A percentile compares a stretch with the other conserved stretches of the same genome.
phyloP scores from a whole-genome alignment of 164 flowering plant genomes.

The Magnolia kwangsiensis region DNA sequence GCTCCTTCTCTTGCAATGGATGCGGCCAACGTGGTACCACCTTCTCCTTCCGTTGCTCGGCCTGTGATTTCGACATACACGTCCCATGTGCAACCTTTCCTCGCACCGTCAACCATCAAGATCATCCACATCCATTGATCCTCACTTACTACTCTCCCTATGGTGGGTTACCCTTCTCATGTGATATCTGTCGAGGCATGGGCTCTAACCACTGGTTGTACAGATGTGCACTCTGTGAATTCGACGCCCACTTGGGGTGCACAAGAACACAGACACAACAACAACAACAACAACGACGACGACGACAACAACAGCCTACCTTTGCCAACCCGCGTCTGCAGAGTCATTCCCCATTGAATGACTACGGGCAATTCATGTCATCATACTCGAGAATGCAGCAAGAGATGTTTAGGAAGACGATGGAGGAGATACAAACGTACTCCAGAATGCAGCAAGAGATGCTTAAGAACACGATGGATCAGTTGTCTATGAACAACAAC shows the following conservation, averaged over 20 bases:
- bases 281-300: not conserved
- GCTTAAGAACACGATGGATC: too few species aligned
- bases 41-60: conserved; percentile 4
- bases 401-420: not conserved
- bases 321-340: not conserved
- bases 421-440: not conserved
- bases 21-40: not conserved
- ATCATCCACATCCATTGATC: conserved; percentile 4
- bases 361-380: not conserved
- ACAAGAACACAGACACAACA: not conserved
- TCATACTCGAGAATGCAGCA: not conserved
- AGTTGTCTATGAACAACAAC: too few species aligned
- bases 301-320: not conserved
- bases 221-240: conserved; percentile 27
- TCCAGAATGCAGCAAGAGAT: not conserved
- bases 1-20: conserved; percentile 6
- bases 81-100: conserved; percentile 1
- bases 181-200: conserved; percentile 24
- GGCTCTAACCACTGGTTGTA: conserved; percentile 35
- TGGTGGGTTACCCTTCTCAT: conserved; percentile 13
- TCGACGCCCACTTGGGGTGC: conserved; percentile 35
- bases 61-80: conserved; percentile 9
- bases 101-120: not conserved
- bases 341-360: not conserved
- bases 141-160: conserved; percentile 27